A percentile compares a stretch with the other conserved stretches of the same genome.
Conservation (phyloP, 495 filamentous ascomycete species). For the Melanomma pulvis-pyrius region DNA sequence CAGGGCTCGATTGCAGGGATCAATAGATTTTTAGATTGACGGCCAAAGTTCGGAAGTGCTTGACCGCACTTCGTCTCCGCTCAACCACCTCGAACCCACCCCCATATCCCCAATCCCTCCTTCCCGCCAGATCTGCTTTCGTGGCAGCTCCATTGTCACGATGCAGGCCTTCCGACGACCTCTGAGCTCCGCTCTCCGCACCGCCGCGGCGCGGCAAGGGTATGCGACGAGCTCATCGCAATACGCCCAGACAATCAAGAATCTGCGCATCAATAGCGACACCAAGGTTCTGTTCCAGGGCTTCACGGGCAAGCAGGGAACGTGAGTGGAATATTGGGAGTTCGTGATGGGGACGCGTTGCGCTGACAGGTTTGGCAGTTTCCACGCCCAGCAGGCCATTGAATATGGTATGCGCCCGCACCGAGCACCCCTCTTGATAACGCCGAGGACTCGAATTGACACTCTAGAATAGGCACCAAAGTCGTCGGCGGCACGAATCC, state of each 20-base stretch:
- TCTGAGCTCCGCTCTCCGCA: constrained; percentile 42
- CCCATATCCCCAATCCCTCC: constrained; percentile 9
- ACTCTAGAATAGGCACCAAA: constrained; percentile 71
- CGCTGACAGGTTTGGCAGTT: constrained; percentile 63
- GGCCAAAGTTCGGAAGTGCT: background rate
- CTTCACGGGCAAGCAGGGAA: constrained; percentile 98
- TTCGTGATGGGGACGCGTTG: background rate
- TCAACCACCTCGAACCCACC: constrained; percentile 9
- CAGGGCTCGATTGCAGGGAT: background rate
- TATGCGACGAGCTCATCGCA: constrained; percentile 69
- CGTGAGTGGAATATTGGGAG: constrained; percentile 63
- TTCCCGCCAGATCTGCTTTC: constrained; percentile 16
- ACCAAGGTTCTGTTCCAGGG: constrained; percentile 97
- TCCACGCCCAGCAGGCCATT: constrained; percentile 97
- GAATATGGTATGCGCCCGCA: constrained; percentile 75
- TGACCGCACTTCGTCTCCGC: constrained; percentile 9
- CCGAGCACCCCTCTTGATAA: constrained; percentile 29
- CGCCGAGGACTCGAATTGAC: constrained; percentile 45
- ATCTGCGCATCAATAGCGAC: constrained; percentile 87
- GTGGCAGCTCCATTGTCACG: constrained; percentile 33
- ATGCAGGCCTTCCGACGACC: constrained; percentile 49
- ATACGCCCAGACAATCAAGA: constrained; percentile 82
- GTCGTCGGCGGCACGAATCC: constrained; percentile 98
- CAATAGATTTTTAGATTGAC: constrained; percentile 24
- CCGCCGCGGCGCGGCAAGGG: constrained; percentile 57